Evolutionary conservation across 192 early-diverging fungal genomes (phyloP).

Genomic region (Linnemannia zychae): DNA sequence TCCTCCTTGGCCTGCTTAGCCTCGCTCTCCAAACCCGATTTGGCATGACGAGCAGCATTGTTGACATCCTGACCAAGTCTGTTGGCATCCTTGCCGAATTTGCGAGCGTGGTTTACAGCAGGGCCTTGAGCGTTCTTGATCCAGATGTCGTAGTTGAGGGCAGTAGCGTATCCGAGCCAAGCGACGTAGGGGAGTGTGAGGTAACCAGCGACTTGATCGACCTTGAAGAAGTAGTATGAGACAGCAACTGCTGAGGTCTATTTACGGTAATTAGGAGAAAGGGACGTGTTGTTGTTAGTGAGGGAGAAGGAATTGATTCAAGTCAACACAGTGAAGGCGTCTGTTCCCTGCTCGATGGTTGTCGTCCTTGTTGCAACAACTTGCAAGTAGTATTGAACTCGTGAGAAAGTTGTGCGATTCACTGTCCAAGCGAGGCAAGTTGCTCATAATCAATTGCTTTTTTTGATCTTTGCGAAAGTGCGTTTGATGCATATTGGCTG

Average conservation of each 20-base stretch:
- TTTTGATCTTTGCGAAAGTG: neutral
- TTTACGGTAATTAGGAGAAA: neutral
- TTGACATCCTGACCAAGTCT: constrained; percentile 9
- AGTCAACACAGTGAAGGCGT: neutral
- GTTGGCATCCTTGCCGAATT: constrained; percentile 35
- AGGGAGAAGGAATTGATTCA: neutral
- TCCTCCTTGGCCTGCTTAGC: constrained; percentile 23
- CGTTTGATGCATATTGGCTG: neutral
- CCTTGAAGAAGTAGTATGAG: constrained; percentile 47
- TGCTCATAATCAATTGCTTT: neutral
- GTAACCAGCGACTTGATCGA: constrained; percentile 38
- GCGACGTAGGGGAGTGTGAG: constrained; percentile 47
- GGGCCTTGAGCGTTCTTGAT: constrained; percentile 40
- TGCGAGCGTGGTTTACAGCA: constrained; percentile 40
- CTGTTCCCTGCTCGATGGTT: too few relatives aligned
- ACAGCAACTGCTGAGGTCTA: constrained; percentile 36
- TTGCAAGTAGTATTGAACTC: neutral
- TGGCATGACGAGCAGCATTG: constrained; percentile 37
- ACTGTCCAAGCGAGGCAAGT: neutral
- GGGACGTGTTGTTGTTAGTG: neutral
- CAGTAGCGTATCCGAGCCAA: constrained; percentile 52
- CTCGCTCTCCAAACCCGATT: constrained; percentile 16
- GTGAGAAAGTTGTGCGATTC: neutral
- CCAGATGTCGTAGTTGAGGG: constrained; percentile 49
- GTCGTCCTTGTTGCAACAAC: too few relatives aligned